Evolutionary conservation across 2,329 filamentous ascomycete genomes (phyloP).

Genomic region (Hymenoscyphus occultus): DNA sequence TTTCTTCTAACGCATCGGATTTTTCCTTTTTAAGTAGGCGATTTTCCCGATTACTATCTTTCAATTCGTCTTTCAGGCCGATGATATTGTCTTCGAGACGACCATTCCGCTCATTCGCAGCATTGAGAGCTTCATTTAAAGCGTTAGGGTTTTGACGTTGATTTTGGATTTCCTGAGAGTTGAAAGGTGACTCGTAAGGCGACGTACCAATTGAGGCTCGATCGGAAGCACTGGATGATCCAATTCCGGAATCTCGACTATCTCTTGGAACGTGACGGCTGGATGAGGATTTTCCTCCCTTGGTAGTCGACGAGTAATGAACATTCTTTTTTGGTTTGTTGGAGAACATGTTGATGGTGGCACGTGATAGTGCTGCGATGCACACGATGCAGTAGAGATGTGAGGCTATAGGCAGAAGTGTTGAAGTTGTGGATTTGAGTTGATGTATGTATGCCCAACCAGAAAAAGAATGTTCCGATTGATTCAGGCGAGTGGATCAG

Average conservation of each 20-base stretch:
- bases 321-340: slow-evolving; percentile 23
- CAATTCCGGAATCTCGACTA: slow-evolving; percentile 29
- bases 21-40: slow-evolving; percentile 25
- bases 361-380: slow-evolving; percentile 9
- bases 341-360: slow-evolving; percentile 24
- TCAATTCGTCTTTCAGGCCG: slow-evolving; percentile 19
- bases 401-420: slow-evolving; percentile 3
- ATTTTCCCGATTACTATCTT: slow-evolving; percentile 29
- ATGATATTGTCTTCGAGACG: slow-evolving; percentile 16
- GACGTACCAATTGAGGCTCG: slow-evolving; percentile 29
- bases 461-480: not conserved
- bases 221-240: slow-evolving; percentile 25
- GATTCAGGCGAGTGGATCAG: slow-evolving; percentile 2
- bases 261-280: slow-evolving; percentile 15
- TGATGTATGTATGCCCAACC: slow-evolving; percentile 10
- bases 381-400: slow-evolving; percentile 8
- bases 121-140: slow-evolving; percentile 29
- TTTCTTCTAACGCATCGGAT: slow-evolving; percentile 9
- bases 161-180: slow-evolving; percentile 19
- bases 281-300: slow-evolving; percentile 17
- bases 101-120: slow-evolving; percentile 26
- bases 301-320: slow-evolving; percentile 28
- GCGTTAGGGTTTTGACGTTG: slow-evolving; percentile 26
- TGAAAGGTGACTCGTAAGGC: slow-evolving; percentile 20
- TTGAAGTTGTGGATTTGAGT: not conserved